Evolutionary conservation across 768 basidiomycete genomes (phyloP).

Genomic region (Fomitopsis serialis): DNA sequence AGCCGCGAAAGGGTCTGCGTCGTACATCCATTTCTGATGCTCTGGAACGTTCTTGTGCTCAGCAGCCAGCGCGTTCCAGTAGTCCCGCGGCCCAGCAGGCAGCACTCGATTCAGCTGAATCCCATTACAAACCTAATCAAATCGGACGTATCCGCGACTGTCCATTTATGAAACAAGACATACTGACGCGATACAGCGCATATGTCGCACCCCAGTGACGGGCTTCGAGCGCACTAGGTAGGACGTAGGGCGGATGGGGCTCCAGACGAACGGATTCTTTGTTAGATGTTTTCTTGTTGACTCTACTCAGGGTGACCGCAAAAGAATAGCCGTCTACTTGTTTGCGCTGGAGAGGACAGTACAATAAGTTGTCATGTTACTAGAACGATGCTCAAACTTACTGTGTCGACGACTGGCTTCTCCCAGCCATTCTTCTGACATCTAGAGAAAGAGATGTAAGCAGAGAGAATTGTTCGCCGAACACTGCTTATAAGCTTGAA

Average conservation of each 20-base stretch:
- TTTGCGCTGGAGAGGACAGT: constrained; percentile 32
- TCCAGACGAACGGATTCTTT: constrained; percentile 66
- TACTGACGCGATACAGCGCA: constrained; percentile 79
- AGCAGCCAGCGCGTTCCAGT: constrained; percentile 72
- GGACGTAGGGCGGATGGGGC: constrained; percentile 65
- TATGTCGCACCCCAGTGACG: constrained; percentile 90
- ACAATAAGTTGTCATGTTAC: constrained; percentile 6
- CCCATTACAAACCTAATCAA: constrained; percentile 62
- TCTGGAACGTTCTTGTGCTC: constrained; percentile 66
- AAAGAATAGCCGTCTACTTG: constrained; percentile 55
- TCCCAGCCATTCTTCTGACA: constrained; percentile 92
- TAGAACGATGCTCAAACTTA: constrained; percentile 25
- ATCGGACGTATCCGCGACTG: constrained; percentile 14
- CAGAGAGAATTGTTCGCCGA: not conserved
- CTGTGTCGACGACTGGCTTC: constrained; percentile 73
- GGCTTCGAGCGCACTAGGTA: constrained; percentile 71
- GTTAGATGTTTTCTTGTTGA: constrained; percentile 68
- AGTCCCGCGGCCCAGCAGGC: constrained; percentile 81
- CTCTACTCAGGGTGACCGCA: constrained; percentile 55
- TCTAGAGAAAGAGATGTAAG: constrained; percentile 30
- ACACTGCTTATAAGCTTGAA: too few species aligned
- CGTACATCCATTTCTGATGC: constrained; percentile 82
- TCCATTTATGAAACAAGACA: not conserved
- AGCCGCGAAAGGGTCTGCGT: constrained; percentile 81
- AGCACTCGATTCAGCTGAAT: constrained; percentile 70